A percentile compares a stretch with the other conserved stretches of the same genome.
phyloP scores from a whole-genome alignment of 495 filamentous ascomycete species.

The Zalerion maritima region DNA sequence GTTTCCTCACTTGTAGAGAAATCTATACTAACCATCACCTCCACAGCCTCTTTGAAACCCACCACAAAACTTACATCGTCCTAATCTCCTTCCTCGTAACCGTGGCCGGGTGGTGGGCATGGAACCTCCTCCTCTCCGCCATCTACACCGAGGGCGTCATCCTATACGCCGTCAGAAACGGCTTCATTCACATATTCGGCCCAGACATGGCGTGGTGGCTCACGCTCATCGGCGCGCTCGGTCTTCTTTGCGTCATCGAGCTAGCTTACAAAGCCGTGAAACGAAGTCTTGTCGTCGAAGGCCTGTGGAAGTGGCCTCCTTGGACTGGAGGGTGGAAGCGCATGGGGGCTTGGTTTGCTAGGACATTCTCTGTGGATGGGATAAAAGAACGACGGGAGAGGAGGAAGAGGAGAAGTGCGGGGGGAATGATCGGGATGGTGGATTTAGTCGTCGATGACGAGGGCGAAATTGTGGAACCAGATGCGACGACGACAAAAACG shows the following conservation, averaged over 20 bases:
- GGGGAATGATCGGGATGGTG: slow-evolving; percentile 3
- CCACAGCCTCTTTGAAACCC: slow-evolving; percentile 51
- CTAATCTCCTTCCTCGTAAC: slow-evolving; percentile 45
- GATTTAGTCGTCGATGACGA: slow-evolving; percentile 10
- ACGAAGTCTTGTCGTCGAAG: slow-evolving; percentile 18
- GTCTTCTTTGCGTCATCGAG: slow-evolving; percentile 19
- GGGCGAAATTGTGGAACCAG: too few species aligned
- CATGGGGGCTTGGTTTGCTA: too few species aligned
- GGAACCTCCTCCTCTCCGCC: slow-evolving; percentile 60
- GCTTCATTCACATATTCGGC: slow-evolving; percentile 53
- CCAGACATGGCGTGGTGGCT: slow-evolving; percentile 64
- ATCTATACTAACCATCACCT: neutral
- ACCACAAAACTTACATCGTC: slow-evolving; percentile 62
- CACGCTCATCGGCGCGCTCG: slow-evolving; percentile 35
- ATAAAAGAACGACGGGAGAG: slow-evolving; percentile 47
- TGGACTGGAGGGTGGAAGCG: slow-evolving; percentile 17
- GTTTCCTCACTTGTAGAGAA: neutral
- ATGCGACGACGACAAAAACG: slow-evolving; percentile 7
- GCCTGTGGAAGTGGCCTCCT: slow-evolving; percentile 24
- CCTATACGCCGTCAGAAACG: slow-evolving; percentile 52
- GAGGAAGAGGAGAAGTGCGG: slow-evolving; percentile 57
- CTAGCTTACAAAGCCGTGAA: slow-evolving; percentile 20
- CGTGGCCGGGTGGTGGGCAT: slow-evolving; percentile 37
- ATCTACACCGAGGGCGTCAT: slow-evolving; percentile 48
- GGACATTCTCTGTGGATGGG: too few species aligned